phyloP scores from a whole-genome alignment of 257 asterid species.

The Nemophila menziesii region DNA sequence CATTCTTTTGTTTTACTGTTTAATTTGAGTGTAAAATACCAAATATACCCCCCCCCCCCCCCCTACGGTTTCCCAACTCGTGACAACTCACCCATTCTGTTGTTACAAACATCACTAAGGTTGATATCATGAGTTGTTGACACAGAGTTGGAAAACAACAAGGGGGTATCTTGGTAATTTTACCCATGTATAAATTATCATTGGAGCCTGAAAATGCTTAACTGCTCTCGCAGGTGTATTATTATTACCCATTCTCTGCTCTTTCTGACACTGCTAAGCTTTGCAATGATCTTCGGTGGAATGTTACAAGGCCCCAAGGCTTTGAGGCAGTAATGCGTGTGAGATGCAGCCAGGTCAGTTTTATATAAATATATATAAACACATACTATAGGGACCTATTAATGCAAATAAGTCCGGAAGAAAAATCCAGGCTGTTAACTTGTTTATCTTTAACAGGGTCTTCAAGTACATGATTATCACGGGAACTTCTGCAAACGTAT shows the following conservation, averaged over 20 bases:
- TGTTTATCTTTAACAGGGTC: slow-evolving; percentile 42
- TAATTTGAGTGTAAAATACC: too few species aligned
- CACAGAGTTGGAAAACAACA: too few species aligned
- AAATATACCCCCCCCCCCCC: too few species aligned
- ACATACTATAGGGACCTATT: too few species aligned
- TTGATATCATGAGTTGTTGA: too few species aligned
- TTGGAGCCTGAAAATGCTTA: slow-evolving; percentile 6
- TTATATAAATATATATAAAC: too few species aligned
- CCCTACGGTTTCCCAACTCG: not conserved
- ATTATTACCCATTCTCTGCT: slow-evolving; percentile 92
- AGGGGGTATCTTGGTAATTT: too few species aligned
- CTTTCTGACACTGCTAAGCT: slow-evolving; percentile 92
- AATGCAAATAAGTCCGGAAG: too few species aligned
- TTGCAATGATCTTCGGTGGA: slow-evolving; percentile 98
- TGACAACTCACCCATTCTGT: not conserved
- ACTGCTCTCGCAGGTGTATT: slow-evolving; percentile 51
- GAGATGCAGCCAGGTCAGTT: slow-evolving; percentile 90
- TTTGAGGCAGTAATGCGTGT: slow-evolving; percentile 99
- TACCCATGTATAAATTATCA: not conserved
- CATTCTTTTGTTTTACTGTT: not conserved
- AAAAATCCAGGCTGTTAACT: not conserved
- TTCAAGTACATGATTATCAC: slow-evolving; percentile 93
- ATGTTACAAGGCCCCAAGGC: slow-evolving; percentile 94
- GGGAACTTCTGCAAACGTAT: slow-evolving; percentile 96
- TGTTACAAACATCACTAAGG: not conserved